These are phyloP conservation scores for Firmiana major DNA, from an alignment of 345 rosid species.

Conservation along the genomic window DNA sequence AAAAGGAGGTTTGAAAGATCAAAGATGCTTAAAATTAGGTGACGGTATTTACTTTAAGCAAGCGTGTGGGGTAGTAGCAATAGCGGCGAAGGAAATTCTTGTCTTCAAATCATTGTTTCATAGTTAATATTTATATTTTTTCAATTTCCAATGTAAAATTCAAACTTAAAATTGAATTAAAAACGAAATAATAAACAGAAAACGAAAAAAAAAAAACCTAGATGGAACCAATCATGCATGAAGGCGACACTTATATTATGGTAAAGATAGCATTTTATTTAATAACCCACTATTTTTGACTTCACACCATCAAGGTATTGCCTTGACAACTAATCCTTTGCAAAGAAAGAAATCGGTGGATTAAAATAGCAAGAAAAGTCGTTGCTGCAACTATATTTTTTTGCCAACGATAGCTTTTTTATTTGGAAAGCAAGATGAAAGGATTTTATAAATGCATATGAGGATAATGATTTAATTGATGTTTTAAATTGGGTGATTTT, in stretches of 20 bases:
- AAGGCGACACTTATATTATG: not conserved
- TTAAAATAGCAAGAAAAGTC: no score
- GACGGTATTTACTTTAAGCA: not conserved
- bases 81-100: not conserved
- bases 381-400: no score
- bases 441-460: no score
- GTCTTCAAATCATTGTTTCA: not conserved
- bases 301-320: not conserved
- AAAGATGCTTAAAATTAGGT: not conserved
- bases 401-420: no score
- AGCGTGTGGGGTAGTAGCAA: conserved; percentile 19
- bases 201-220: no score
- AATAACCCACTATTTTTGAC: conserved; percentile 9
- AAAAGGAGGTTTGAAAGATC: not conserved
- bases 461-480: no score
- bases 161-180: not conserved
- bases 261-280: not conserved
- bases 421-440: not conserved
- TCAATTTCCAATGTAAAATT: not conserved
- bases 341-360: not conserved
- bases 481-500: no score
- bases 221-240: not conserved
- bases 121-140: not conserved
- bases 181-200: not conserved
- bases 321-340: not conserved